Evolutionary conservation across 768 basidiomycete genomes (phyloP).

Genomic region (Leccinellum albellum): DNA sequence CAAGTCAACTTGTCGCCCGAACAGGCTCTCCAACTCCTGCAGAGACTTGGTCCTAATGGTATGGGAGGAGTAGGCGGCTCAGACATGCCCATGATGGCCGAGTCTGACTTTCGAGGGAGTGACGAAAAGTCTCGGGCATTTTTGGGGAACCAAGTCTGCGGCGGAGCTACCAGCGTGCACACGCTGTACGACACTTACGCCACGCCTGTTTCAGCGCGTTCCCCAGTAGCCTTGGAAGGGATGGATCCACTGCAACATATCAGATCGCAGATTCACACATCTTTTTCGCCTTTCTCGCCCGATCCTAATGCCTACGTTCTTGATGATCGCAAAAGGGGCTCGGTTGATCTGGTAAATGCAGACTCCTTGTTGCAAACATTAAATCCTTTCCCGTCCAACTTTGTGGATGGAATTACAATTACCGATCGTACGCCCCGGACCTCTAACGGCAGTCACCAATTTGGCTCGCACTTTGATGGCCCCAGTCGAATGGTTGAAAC

Average conservation of each 20-base stretch:
- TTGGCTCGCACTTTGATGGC: slow-evolving; percentile 42
- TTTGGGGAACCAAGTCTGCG: slow-evolving; percentile 17
- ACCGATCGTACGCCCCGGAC: slow-evolving; percentile 40
- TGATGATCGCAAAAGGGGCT: slow-evolving; percentile 35
- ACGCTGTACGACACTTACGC: slow-evolving; percentile 22
- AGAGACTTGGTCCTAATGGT: slow-evolving; percentile 48
- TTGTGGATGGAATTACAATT: slow-evolving; percentile 41
- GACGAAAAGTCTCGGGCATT: slow-evolving; percentile 26
- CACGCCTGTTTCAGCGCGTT: slow-evolving; percentile 13
- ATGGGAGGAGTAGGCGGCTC: slow-evolving; percentile 26
- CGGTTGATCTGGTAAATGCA: slow-evolving; percentile 32
- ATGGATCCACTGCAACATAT: slow-evolving; percentile 17
- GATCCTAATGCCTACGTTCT: slow-evolving; percentile 54
- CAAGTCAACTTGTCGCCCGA: slow-evolving; percentile 47
- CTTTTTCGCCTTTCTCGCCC: slow-evolving; percentile 78
- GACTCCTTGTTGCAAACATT: slow-evolving; percentile 47
- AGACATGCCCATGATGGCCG: slow-evolving; percentile 8
- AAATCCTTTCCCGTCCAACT: slow-evolving; percentile 50
- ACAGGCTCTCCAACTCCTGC: slow-evolving; percentile 59
- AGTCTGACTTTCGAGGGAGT: slow-evolving; percentile 16
- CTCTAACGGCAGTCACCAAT: slow-evolving; percentile 44
- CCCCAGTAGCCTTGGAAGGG: slow-evolving; percentile 12
- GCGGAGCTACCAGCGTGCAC: slow-evolving; percentile 12
- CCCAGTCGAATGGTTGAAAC: slow-evolving; percentile 36
- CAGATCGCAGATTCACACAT: slow-evolving; percentile 19